These are phyloP conservation scores for Schizochytrium sp. DNA, from an alignment of 108 stramenopile species.

Conservation along the genomic window DNA sequence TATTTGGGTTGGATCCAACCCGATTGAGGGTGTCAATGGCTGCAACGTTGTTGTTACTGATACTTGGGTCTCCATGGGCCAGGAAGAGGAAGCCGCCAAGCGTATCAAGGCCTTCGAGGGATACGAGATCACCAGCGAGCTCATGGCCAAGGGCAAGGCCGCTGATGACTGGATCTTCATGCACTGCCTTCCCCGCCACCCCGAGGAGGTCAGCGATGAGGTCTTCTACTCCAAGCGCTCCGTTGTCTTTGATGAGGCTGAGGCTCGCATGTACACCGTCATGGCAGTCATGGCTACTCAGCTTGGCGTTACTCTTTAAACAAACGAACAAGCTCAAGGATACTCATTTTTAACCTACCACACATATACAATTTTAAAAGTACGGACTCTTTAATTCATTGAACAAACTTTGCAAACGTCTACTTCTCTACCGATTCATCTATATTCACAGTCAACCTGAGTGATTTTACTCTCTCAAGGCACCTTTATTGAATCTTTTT, in stretches of 20 bases:
- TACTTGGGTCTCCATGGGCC: slow-evolving; percentile 98
- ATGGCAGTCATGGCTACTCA: slow-evolving; percentile 97
- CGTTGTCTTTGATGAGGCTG: slow-evolving; percentile 93
- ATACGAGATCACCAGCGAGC: slow-evolving; percentile 87
- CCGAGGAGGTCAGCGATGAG: slow-evolving; percentile 94
- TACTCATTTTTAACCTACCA: not conserved
- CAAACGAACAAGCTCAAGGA: not conserved
- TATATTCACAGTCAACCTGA: no score
- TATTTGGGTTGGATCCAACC: slow-evolving; percentile 16
- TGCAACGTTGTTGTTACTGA: slow-evolving; percentile 94
- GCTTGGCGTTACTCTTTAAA: slow-evolving; percentile 73
- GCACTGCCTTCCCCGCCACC: slow-evolving; percentile 95
- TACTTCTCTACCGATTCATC: no score
- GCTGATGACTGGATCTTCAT: slow-evolving; percentile 88
- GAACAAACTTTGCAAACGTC: no score
- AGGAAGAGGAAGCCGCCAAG: slow-evolving; percentile 90
- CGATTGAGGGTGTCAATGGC: slow-evolving; percentile 86
- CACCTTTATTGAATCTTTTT: no score
- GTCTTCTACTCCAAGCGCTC: slow-evolving; percentile 91
- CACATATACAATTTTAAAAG: no score
- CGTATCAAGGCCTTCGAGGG: slow-evolving; percentile 89
- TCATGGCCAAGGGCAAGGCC: slow-evolving; percentile 84
- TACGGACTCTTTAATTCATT: no score
- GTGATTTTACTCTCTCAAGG: no score
- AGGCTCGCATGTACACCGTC: slow-evolving; percentile 99